A percentile compares a stretch with the other conserved stretches of the same genome.
These are phyloP conservation scores for Triticum aestivum DNA, from an alignment of 176 grass and related monocot genomes.

Conservation along the genomic window IWGSC_CS_RefSeq_v2.1 NC_057808.1:546492385-546492884, in stretches of 20 bases:
- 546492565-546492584: slow-evolving; percentile 70
- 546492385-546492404: slow-evolving; percentile 60
- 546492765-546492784: slow-evolving; percentile 87
- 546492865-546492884: slow-evolving; percentile 20
- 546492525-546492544: slow-evolving; percentile 84
- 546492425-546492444: slow-evolving; percentile 85
- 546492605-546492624: slow-evolving; percentile 85
- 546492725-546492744: slow-evolving; percentile 58
- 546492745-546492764: slow-evolving; percentile 88
- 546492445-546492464: slow-evolving; percentile 95
- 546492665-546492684: slow-evolving; percentile 87
- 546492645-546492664: slow-evolving; percentile 75
- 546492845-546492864: slow-evolving; percentile 93
- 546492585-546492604: slow-evolving; percentile 77
- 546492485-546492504: slow-evolving; percentile 76
- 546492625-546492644: slow-evolving; percentile 83
- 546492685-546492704: slow-evolving; percentile 94
- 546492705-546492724: slow-evolving; percentile 71
- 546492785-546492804: slow-evolving; percentile 40
- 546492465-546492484: slow-evolving; percentile 95
- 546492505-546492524: slow-evolving; percentile 64
- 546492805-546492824: slow-evolving; percentile 63
- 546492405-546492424: slow-evolving; percentile 54
- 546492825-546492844: slow-evolving; percentile 40
- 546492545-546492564: slow-evolving; percentile 66